A percentile compares a stretch with the other conserved stretches of the same genome.
phyloP scores from a whole-genome alignment of 371 early-diverging fungal species.

The Apophysomyces ossiformis region DNA sequence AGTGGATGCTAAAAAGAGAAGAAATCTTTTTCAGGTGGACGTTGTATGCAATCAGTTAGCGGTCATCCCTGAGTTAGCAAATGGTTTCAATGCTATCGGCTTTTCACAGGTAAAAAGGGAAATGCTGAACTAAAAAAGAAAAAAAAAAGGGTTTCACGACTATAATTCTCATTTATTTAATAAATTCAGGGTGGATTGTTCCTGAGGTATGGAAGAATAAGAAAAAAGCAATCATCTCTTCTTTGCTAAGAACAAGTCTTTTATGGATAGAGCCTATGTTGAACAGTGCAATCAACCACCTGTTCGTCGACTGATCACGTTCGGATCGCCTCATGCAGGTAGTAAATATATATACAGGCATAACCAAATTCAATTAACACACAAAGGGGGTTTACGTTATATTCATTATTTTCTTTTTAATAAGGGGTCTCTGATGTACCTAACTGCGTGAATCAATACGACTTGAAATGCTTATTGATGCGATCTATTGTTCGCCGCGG shows the following conservation, averaged over 20 bases:
- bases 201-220: conserved; percentile 43
- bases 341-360: conserved; percentile 12
- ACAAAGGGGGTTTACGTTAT: not conserved
- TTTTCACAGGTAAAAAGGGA: conserved; percentile 79
- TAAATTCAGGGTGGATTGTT: conserved; percentile 60
- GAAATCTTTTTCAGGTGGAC: conserved; percentile 44
- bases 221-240: not conserved
- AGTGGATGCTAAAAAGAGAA: conserved; percentile 35
- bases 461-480: conserved; percentile 69
- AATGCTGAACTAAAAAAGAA: conserved; percentile 12
- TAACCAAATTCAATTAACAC: not conserved
- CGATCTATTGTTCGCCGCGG: conserved; percentile 68
- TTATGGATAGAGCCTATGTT: conserved; percentile 67
- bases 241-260: not conserved
- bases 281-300: conserved; percentile 81
- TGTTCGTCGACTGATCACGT: conserved; percentile 81
- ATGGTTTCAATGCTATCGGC: conserved; percentile 92
- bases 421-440: conserved; percentile 66
- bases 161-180: not conserved
- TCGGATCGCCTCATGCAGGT: conserved; percentile 86
- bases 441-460: conserved; percentile 62
- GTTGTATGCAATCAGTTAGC: conserved; percentile 65
- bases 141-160: too few species aligned
- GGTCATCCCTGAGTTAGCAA: conserved; percentile 55
- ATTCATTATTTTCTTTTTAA: not conserved